Evolutionary conservation across 1,139 yeast genomes (phyloP).

Genomic region (Eremothecium sinecaudum): DNA sequence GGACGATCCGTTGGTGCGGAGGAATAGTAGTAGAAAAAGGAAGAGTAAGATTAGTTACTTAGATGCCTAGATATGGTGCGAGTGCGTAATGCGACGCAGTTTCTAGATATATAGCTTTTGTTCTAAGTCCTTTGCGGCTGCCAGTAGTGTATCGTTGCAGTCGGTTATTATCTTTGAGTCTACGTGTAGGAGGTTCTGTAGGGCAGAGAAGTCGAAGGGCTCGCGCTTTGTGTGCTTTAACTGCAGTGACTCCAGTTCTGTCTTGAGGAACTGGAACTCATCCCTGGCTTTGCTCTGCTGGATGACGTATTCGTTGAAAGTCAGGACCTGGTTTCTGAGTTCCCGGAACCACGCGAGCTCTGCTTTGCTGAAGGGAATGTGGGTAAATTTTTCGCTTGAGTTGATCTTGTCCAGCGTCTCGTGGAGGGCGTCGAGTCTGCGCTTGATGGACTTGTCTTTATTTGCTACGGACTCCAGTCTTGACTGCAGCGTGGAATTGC

Average conservation of each 20-base stretch:
- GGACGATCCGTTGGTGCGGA: too few species aligned
- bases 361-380: constrained; percentile 32
- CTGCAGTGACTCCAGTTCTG: constrained; percentile 11
- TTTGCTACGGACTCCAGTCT: constrained; percentile 20
- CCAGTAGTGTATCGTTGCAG: constrained; percentile 17
- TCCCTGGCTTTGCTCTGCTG: constrained; percentile 17
- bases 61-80: neutral
- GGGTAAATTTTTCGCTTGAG: constrained; percentile 15
- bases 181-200: constrained; percentile 17
- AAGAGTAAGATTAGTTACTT: neutral
- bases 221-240: constrained; percentile 3
- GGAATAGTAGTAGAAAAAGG: neutral
- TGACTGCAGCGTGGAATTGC: constrained; percentile 8
- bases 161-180: constrained; percentile 22
- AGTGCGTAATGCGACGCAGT: too few species aligned
- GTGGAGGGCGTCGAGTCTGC: constrained; percentile 29
- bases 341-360: constrained; percentile 42
- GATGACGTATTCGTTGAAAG: constrained; percentile 29
- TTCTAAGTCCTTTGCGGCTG: constrained; percentile 9
- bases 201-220: constrained; percentile 19
- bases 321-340: constrained; percentile 29
- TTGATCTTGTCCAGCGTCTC: constrained; percentile 22
- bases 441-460: constrained; percentile 28
- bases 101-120: constrained; percentile 3
- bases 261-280: constrained; percentile 19